Evolutionary conservation across 352 stramenopile species (phyloP).

Genomic region (Phytopythium sindhum): DNA sequence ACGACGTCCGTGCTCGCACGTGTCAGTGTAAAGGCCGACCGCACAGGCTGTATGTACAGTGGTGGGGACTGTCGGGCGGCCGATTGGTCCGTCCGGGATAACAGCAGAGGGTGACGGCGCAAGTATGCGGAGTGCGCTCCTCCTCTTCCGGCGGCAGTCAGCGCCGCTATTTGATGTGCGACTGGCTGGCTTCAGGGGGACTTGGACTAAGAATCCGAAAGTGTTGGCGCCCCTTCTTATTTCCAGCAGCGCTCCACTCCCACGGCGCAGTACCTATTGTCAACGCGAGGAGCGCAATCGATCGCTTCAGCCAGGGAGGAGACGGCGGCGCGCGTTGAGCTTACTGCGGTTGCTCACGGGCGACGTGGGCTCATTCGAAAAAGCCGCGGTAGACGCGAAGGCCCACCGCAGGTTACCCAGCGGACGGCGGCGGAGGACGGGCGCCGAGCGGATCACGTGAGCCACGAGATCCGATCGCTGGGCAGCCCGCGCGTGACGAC

Average conservation of each 20-base stretch:
- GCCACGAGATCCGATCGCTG: neutral
- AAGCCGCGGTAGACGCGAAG: neutral
- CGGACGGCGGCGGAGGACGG: neutral
- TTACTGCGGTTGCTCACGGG: neutral
- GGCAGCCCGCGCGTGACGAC: neutral
- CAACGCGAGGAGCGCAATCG: too few species aligned
- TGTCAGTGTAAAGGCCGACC: neutral
- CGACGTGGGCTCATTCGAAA: neutral
- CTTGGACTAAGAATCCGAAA: neutral
- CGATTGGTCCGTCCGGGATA: too few species aligned
- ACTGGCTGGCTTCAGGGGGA: neutral
- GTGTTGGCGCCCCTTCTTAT: neutral
- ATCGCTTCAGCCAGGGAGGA: neutral
- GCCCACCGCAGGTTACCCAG: neutral
- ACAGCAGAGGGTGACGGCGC: neutral
- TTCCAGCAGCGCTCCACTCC: neutral
- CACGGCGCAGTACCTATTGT: neutral
- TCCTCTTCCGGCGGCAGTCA: neutral
- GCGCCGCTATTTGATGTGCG: neutral
- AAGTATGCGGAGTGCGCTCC: neutral
- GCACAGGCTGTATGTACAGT: neutral
- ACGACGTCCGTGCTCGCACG: neutral
- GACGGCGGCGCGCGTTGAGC: too few species aligned
- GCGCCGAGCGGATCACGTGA: neutral
- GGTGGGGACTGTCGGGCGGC: too few species aligned